phyloP scores from a whole-genome alignment of 2,329 filamentous ascomycete species.

The Chaetomiaceae sp. region DNA sequence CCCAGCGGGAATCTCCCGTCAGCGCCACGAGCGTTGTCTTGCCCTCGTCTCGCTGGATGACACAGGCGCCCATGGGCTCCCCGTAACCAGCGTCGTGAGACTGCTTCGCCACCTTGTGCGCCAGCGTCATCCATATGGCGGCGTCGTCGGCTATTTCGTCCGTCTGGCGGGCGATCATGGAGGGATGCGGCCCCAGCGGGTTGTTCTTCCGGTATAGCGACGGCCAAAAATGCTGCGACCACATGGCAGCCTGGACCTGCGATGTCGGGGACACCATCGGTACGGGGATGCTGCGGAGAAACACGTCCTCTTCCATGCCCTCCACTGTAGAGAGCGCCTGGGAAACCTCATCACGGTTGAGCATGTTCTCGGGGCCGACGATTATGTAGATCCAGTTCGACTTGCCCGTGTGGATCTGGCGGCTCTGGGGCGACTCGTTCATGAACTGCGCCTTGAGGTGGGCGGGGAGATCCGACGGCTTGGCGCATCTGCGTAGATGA shows the following conservation, averaged over 20 bases:
- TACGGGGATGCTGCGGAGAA: conserved; percentile 61
- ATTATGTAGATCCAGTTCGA: conserved; percentile 58
- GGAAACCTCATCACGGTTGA: conserved; percentile 51
- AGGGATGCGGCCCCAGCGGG: conserved; percentile 77
- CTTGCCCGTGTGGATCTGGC: conserved; percentile 55
- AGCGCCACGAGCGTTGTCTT: conserved; percentile 60
- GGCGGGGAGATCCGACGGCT: conserved; percentile 61
- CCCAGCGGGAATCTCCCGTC: conserved; percentile 72
- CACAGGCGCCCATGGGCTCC: conserved; percentile 67
- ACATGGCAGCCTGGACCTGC: conserved; percentile 66
- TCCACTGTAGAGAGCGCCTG: conserved; percentile 44
- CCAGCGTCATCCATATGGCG: conserved; percentile 62
- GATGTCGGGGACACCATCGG: conserved; percentile 72
- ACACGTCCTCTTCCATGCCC: conserved; percentile 48
- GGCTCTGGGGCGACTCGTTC: conserved; percentile 51
- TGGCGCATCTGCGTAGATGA: conserved; percentile 72
- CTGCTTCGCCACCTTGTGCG: conserved; percentile 58
- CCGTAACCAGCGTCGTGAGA: conserved; percentile 56
- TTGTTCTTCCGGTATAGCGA: conserved; percentile 84
- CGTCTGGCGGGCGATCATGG: conserved; percentile 64
- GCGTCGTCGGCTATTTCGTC: conserved; percentile 62
- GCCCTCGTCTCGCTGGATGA: conserved; percentile 58
- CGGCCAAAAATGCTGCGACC: conserved; percentile 76
- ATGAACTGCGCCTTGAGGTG: conserved; percentile 60
- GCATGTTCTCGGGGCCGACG: conserved; percentile 45